Evolutionary conservation across 1,139 yeast species (phyloP), one percentile per base, ranked within the genome.

Genomic region (Candida sp.): DNA sequence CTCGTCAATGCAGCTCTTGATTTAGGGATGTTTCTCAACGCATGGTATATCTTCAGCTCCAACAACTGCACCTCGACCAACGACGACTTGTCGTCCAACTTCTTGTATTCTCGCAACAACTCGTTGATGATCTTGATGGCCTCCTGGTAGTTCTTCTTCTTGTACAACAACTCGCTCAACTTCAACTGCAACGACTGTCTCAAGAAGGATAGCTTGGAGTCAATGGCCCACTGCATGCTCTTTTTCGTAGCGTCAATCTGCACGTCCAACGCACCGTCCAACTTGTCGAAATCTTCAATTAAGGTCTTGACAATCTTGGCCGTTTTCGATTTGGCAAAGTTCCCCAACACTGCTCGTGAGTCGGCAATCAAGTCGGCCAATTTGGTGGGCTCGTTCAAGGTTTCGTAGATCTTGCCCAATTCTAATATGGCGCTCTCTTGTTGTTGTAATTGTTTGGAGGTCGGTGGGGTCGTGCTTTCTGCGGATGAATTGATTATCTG

Each of bases 11-110:
- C 87, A 5, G 98, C 98, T 63, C 91, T 84, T 11, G 97, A 82
- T 71, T 93, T 94, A n/a, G 98, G 90, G 63, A 90, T 80, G 67
- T 96, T 96, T 68, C 98, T 83, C 62, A 96, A 78, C 28, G 96
- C 93, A 68, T 93, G 98, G 69, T 88, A 94, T 42, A 90, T 91
- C 66, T 91, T 88, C 28, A 96, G 82, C 69, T 96, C 99, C 60
- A 94, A 82, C 60, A 96, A 77, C 72, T 94, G 98, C 39, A 96
- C 98, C 66, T 96, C 99, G 8, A 96, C 97, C 52, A 96, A 81
- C 35, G 97, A 90, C 49, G 94, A 87, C 71, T 96, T 96, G 70
- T 96, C 99, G 68, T 96, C 99, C 61, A 96, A 78, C 66, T 91
- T 89, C 73, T 94, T 94, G 69, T 93, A 90, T 68, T 94, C 98